phyloP scores from a whole-genome alignment of 805 yeast genomes.

The Zygosaccharomyces siamensis region DNA sequence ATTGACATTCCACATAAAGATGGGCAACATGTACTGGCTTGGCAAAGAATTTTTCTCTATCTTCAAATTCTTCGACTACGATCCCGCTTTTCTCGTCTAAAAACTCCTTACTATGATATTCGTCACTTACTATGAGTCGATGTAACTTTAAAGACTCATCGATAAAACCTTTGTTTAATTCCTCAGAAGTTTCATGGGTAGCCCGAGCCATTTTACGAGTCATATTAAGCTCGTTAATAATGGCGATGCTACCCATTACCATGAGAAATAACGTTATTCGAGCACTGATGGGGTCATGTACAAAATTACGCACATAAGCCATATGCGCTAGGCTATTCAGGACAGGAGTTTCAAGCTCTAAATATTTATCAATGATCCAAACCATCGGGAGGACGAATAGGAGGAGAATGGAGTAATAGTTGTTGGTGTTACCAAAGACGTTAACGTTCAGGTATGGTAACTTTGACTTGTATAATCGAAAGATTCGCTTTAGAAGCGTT shows the following conservation, averaged over 20 bases:
- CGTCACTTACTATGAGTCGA: slow-evolving; percentile 30
- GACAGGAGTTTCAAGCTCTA: slow-evolving; percentile 19
- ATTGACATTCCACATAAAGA: slow-evolving; percentile 50
- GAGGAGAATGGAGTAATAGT: too few relatives aligned
- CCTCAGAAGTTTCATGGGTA: slow-evolving; percentile 33
- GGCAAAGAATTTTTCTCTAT: slow-evolving; percentile 61
- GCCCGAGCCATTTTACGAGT: slow-evolving; percentile 34
- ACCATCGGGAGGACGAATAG: not conserved
- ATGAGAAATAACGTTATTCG: slow-evolving; percentile 33
- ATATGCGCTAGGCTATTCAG: slow-evolving; percentile 15
- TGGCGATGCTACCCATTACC: slow-evolving; percentile 31
- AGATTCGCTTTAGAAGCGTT: too few relatives aligned
- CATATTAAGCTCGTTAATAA: slow-evolving; percentile 33
- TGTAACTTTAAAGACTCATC: slow-evolving; percentile 31
- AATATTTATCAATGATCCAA: slow-evolving; percentile 13
- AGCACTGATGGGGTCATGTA: slow-evolving; percentile 31
- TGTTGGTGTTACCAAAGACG: too few relatives aligned
- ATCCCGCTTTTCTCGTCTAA: slow-evolving; percentile 31
- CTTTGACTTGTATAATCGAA: too few relatives aligned
- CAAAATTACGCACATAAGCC: slow-evolving; percentile 23
- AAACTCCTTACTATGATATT: slow-evolving; percentile 33
- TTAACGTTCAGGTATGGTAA: too few relatives aligned
- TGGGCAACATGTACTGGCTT: slow-evolving; percentile 79
- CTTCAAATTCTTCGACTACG: slow-evolving; percentile 37
- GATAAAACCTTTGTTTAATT: slow-evolving; percentile 28